Conservation (phyloP, 257 asterid genomes). For the Coffea eugenioides region DNA sequence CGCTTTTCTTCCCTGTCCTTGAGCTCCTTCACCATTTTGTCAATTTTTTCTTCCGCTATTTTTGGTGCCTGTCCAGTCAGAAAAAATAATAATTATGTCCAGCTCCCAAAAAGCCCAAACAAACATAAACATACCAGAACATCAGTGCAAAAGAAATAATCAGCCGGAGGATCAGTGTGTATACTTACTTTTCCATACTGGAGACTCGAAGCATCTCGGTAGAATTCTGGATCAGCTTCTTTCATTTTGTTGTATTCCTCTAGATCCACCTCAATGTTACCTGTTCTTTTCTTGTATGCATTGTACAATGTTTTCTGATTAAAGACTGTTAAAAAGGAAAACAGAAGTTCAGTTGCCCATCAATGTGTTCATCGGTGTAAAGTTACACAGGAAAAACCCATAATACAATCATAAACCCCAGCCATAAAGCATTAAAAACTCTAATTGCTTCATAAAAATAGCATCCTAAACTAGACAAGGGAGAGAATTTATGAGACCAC, state of each 20-base stretch:
- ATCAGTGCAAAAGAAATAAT: not conserved
- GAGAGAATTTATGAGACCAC: not conserved
- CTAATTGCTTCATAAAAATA: not conserved
- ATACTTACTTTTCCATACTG: constrained; percentile 83
- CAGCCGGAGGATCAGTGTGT: not conserved
- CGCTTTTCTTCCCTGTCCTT: constrained; percentile 82
- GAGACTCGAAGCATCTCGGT: constrained; percentile 92
- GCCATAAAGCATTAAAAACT: not conserved
- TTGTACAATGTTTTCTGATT: constrained; percentile 77
- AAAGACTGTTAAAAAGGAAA: constrained; percentile 52
- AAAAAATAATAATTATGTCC: not conserved
- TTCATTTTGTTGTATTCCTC: constrained; percentile 78
- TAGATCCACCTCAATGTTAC: constrained; percentile 56
- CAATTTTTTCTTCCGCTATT: constrained; percentile 67
- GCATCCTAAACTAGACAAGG: not conserved
- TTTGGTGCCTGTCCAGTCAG: constrained; percentile 61
- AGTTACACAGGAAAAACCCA: not conserved
- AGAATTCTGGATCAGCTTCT: constrained; percentile 93
- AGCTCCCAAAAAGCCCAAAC: not conserved
- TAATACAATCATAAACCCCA: not conserved
- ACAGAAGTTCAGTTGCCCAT: not conserved
- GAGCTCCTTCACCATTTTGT: constrained; percentile 87
- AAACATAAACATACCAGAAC: not conserved
- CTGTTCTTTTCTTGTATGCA: constrained; percentile 88
- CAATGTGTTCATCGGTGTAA: not conserved